These are phyloP conservation scores for Triticum monococcum DNA, from an alignment of 176 grass and related monocot species.

Conservation along the genomic window DNA sequence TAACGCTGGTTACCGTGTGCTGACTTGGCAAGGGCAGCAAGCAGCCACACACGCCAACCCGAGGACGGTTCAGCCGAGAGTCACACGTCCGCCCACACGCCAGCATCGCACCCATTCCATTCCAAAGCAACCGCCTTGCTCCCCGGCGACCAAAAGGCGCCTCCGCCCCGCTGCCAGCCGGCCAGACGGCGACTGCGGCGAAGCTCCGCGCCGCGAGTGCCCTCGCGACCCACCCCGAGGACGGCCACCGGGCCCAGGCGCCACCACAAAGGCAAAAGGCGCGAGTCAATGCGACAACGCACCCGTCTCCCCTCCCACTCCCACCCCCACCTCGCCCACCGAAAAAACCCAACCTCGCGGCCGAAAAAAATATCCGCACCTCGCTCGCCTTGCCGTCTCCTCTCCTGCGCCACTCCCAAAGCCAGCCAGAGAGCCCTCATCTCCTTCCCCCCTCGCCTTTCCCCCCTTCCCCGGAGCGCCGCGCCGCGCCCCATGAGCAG, in stretches of 20 bases:
- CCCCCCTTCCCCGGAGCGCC: not conserved
- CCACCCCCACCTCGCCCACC: constrained; percentile 5
- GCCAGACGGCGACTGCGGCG: not conserved
- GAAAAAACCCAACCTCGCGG: not conserved
- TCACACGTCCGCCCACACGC: constrained; percentile 9
- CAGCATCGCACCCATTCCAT: constrained; percentile 17
- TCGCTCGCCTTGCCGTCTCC: constrained; percentile 27
- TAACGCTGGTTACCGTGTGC: not conserved
- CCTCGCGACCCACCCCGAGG: too few relatives aligned
- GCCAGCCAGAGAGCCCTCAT: not conserved
- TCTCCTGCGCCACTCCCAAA: constrained; percentile 11
- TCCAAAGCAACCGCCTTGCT: not conserved
- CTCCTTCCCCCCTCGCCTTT: not conserved
- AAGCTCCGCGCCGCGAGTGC: not conserved
- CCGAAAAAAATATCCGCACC: not conserved
- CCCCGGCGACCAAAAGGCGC: not conserved
- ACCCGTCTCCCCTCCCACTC: not conserved
- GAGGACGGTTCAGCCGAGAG: not conserved
- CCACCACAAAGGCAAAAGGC: not conserved
- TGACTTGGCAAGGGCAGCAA: not conserved
- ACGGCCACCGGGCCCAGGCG: not conserved
- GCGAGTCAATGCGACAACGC: constrained; percentile 44
- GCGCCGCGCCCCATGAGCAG: constrained; percentile 30
- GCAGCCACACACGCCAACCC: not conserved
- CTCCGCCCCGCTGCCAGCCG: not conserved